Evolutionary conservation across 1,139 yeast species (phyloP).

Genomic region (Insectozyma bohioensis): DNA sequence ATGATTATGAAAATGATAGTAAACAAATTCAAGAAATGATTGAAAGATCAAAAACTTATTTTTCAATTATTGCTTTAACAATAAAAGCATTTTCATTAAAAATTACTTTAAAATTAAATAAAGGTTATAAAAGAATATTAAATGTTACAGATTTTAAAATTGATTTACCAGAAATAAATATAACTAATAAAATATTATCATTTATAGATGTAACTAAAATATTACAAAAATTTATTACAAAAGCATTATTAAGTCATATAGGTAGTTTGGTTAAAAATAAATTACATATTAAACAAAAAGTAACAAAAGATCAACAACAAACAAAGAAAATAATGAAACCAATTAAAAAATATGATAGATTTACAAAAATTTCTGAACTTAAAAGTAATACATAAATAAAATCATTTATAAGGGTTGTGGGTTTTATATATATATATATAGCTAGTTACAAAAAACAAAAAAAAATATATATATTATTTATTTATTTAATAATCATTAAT

Average conservation of each 20-base stretch:
- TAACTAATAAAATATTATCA: conserved; percentile 52
- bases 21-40: conserved; percentile 56
- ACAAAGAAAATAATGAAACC: too few relatives aligned
- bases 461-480: too few relatives aligned
- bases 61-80: conserved; percentile 52
- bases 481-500: too few relatives aligned
- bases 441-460: neutral
- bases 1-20: conserved; percentile 14
- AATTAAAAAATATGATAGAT: conserved; percentile 27
- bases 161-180: conserved; percentile 51
- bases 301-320: conserved; percentile 21
- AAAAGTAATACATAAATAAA: neutral
- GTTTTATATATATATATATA: neutral
- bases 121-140: conserved; percentile 54
- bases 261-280: conserved; percentile 62
- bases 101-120: conserved; percentile 57
- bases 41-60: conserved; percentile 54
- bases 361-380: conserved; percentile 17
- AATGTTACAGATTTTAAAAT: conserved; percentile 62
- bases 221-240: conserved; percentile 51
- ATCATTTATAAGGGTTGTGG: too few relatives aligned
- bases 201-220: conserved; percentile 52
- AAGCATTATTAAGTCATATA: conserved; percentile 54
- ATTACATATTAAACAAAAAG: conserved; percentile 18
- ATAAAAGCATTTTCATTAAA: conserved; percentile 48